Conservation (phyloP, 177 flowering plant genomes). For the Tripterygium wilfordii region DNA sequence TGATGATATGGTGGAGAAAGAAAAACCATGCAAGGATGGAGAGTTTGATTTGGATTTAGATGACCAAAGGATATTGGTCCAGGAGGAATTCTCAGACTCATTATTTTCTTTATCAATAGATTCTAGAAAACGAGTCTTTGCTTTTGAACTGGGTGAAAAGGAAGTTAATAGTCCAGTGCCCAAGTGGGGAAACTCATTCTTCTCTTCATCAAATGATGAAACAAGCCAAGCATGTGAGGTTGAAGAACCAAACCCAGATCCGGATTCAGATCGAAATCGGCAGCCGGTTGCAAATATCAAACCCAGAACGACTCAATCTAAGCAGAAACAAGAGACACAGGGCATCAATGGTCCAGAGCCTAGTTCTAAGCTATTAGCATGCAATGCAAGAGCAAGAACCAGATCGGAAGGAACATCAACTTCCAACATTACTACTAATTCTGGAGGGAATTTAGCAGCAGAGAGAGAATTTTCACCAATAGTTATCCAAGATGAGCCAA, state of each 20-base stretch:
- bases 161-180: slow-evolving; percentile 31
- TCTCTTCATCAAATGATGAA: too few relatives aligned
- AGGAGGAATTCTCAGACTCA: slow-evolving; percentile 36
- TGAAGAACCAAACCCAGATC: background rate
- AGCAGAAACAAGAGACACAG: slow-evolving; percentile 16
- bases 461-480: slow-evolving; percentile 2
- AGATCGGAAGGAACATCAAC: slow-evolving; percentile 14
- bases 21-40: too few relatives aligned
- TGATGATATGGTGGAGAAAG: too few relatives aligned
- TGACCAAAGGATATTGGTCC: background rate
- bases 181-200: too few relatives aligned
- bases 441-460: slow-evolving; percentile 16
- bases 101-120: slow-evolving; percentile 38
- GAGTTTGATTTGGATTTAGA: slow-evolving; percentile 8
- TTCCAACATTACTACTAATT: slow-evolving; percentile 9
- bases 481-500: slow-evolving; percentile 16
- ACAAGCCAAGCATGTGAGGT: too few relatives aligned
- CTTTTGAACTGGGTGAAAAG: slow-evolving; percentile 22
- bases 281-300: slow-evolving; percentile 27
- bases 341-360: slow-evolving; percentile 16
- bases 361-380: background rate
- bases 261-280: slow-evolving; percentile 5
- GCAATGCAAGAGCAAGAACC: background rate
- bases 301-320: background rate
- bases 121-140: slow-evolving; percentile 15